Evolutionary conservation across 768 basidiomycete genomes (phyloP), one percentile per base, ranked within the genome.

Genomic region (Amylocystis lapponica): DNA sequence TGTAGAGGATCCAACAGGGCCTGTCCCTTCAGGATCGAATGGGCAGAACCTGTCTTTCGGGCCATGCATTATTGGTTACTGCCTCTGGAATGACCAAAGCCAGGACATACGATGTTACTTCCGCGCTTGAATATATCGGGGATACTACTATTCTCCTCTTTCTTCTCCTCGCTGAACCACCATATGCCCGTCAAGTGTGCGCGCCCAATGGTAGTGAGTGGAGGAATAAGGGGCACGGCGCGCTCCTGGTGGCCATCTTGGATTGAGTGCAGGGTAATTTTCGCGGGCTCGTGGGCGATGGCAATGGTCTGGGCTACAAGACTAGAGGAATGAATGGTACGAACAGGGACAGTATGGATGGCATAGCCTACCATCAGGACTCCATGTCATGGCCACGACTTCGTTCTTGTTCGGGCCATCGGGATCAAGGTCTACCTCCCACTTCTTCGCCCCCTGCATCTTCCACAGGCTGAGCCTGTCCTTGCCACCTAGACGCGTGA

Each of bases 31-130:
- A 91, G 68, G 33, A 85, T 69, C 17, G 86, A 81, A 52, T 82
- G 78, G 12, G 86, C 79, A 30, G 86, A 81, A 33, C 89, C 89
- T 59, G 87, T 78, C 88, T 92, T 55, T n/a, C n/a, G n/a, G n/a
- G n/a, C n/a, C 20, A 25, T 17, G 16, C 16, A 8, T 34, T 7
- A 30, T 12, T 37, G 10, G 26, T 32, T 20, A 16, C n/a, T n/a
- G n/a, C n/a, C 31, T 8, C 16, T 23, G 10, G 9, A 25, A 21
- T 19, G 9, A 39, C 12, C 23, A 6, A 25, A 16, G 25, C 12
- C 11, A 29, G 22, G 12, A 57, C 76, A 46, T 60, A 88, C 87
- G 52, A 83, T 78, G 41, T 79, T 62, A 25, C 74, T 70, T 41
- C 75, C 72, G 52, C 87, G 71, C 54, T 74, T 78, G 66, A 88